Percentiles rank a stretch among this genome's conserved stretches.
Conservation (phyloP, 2,329 filamentous ascomycete genomes). For the Penicillium sp. region DNA sequence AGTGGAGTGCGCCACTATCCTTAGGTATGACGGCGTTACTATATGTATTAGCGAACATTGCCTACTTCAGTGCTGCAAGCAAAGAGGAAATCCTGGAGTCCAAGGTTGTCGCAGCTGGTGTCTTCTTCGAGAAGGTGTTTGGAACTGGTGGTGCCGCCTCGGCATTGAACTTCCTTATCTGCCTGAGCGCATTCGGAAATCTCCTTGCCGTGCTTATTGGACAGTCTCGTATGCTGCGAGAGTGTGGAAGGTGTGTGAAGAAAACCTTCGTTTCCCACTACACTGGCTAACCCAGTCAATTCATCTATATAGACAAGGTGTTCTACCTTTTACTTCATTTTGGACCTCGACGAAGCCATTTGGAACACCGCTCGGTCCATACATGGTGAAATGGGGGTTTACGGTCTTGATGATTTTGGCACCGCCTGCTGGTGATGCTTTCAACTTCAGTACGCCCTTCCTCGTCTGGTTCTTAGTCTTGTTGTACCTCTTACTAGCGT, state of each 20-base stretch:
- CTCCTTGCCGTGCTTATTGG: constrained; percentile 57
- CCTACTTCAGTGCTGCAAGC: constrained; percentile 59
- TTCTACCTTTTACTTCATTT: constrained; percentile 59
- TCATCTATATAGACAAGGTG: constrained; percentile 50
- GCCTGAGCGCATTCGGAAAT: constrained; percentile 60
- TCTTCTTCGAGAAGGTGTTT: constrained; percentile 62
- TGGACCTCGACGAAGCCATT: constrained; percentile 65
- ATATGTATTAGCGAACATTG: constrained; percentile 61
- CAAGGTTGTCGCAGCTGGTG: constrained; percentile 54
- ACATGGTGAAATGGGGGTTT: constrained; percentile 57
- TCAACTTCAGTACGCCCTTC: constrained; percentile 54
- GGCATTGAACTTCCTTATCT: constrained; percentile 58
- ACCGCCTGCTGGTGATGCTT: constrained; percentile 63
- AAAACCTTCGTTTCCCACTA: neutral
- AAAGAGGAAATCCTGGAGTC: constrained; percentile 56
- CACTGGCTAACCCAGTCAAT: neutral
- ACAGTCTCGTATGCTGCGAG: constrained; percentile 57
- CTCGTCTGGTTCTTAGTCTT: too few species aligned
- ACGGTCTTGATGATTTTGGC: constrained; percentile 62
- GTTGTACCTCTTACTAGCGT: neutral
- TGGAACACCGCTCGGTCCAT: constrained; percentile 61
- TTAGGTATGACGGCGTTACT: constrained; percentile 54
- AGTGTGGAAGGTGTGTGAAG: constrained; percentile 52
- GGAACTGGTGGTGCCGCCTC: constrained; percentile 50
- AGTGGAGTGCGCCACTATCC: constrained; percentile 51